Evolutionary conservation across 2,329 filamentous ascomycete genomes (phyloP), one percentile per base, ranked within the genome.

Genomic region (Ascosphaera aggregata): DNA sequence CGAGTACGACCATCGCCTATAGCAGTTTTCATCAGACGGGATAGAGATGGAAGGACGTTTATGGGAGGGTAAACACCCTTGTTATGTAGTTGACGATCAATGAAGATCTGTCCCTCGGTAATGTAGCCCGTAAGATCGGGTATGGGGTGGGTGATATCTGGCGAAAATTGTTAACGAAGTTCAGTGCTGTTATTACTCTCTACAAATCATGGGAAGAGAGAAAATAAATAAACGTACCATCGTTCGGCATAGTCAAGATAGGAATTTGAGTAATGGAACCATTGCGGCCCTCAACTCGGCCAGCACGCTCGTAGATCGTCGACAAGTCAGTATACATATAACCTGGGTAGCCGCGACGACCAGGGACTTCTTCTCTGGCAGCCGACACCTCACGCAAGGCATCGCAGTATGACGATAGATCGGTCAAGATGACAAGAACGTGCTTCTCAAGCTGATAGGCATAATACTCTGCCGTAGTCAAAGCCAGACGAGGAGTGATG

Each of bases 301-400:
- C 89, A 50, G 89, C 89, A 65, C 89, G 85, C 65, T 98, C 89
- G 69, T 98, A 98, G 53, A 98, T 94, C 55, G 89, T 98, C 43
- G 89, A 94, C 75, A 98, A 80, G 73, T 98, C 91, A 49, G 89
- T 98, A 69, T 98, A 98, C 89, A 98, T 98, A 71, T 98, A 98
- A 80, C 89, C 89, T 40, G 89, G 89, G 67, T 89, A 98, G 71
- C 89, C 89, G 75, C 89, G 86, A 60, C 89, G 86, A 69, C 89
- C 89, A 32, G 89, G 89, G 34, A 98, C 89, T 75, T 98, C 89
- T 70, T 98, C 89, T 65, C 89, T 75, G 39, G 89, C 89, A 40
- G 89, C 86, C 11, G 89, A 98, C 38, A 98, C 89, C 64, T 98
- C 89, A 72, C 89, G 89, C 47, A 98, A 77, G 47, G 89, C 91